Percentiles rank a stretch among this genome's conserved stretches.
Conservation (phyloP, 1,284 basidiomycete species). For the Boletus austroedulis region DNA sequence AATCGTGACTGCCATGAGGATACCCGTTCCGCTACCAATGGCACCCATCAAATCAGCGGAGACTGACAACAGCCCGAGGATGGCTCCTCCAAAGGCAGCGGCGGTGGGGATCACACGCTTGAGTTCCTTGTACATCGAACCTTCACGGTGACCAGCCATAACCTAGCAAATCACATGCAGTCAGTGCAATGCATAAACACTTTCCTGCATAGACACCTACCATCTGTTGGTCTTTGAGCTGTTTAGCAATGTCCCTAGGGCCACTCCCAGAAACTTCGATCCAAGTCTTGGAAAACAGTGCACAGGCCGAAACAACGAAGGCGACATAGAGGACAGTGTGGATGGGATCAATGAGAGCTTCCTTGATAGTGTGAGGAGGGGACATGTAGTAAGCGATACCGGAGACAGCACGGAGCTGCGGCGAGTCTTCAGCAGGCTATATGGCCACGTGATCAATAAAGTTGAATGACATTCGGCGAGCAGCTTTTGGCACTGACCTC, state of each 20-base stretch:
- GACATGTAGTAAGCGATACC: constrained; percentile 99
- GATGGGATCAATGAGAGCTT: constrained; percentile 87
- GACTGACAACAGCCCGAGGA: constrained; percentile 91
- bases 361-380: constrained; percentile 87
- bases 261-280: constrained; percentile 97
- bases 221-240: constrained; percentile 98
- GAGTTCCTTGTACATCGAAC: constrained; percentile 98
- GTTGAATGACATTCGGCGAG: neutral
- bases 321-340: constrained; percentile 90
- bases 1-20: constrained; percentile 96
- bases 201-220: constrained; percentile 39
- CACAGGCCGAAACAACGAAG: constrained; percentile 93
- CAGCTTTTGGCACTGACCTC: constrained; percentile 60
- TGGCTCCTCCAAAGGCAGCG: constrained; percentile 94
- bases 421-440: constrained; percentile 88
- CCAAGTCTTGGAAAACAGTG: constrained; percentile 99
- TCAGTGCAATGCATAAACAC: neutral
- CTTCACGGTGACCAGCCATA: constrained; percentile 96
- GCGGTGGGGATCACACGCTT: constrained; percentile 98
- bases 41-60: constrained; percentile 96
- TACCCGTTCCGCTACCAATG: constrained; percentile 95
- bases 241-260: constrained; percentile 94
- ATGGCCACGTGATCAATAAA: neutral
- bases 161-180: constrained; percentile 46
- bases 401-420: constrained; percentile 88